Conservation (phyloP, 2,329 filamentous ascomycete species). For the Amauroascus verrucosus region DNA sequence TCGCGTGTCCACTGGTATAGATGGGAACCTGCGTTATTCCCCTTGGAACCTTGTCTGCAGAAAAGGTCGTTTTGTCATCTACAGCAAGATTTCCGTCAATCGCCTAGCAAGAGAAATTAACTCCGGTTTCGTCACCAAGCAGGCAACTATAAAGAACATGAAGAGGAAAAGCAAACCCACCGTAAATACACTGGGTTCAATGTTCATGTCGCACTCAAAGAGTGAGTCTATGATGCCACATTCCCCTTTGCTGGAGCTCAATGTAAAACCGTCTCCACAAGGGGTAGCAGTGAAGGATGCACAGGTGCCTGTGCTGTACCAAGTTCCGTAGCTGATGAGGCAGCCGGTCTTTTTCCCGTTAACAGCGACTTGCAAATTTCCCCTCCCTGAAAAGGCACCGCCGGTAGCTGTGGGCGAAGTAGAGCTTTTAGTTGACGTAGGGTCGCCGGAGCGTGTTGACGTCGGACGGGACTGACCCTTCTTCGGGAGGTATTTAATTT, state of each 20-base stretch:
- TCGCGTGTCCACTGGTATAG: conserved; percentile 20
- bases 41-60: conserved; percentile 25
- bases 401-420: conserved; percentile 8
- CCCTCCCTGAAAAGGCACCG: conserved; percentile 44
- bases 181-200: conserved; percentile 26
- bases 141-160: neutral
- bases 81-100: conserved; percentile 12
- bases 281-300: conserved; percentile 50
- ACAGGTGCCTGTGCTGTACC: conserved; percentile 54
- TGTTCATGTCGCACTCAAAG: conserved; percentile 41
- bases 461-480: conserved; percentile 17
- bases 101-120: conserved; percentile 1
- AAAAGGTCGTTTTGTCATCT: conserved; percentile 23
- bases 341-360: conserved; percentile 45
- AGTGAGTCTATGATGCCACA: conserved; percentile 44
- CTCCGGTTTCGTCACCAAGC: neutral
- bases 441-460: conserved; percentile 13
- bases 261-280: conserved; percentile 39
- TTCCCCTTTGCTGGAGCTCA: conserved; percentile 44
- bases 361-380: conserved; percentile 44
- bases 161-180: conserved; percentile 12
- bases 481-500: conserved; percentile 58
- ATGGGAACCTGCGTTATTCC: conserved; percentile 25
- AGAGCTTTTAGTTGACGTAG: conserved; percentile 10
- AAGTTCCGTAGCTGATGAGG: conserved; percentile 51